Percentiles rank a stretch among this genome's conserved stretches.
These are phyloP conservation scores for Epichloe brachyelytri DNA, from an alignment of 2,329 filamentous ascomycete species.

Conservation along the genomic window DNA sequence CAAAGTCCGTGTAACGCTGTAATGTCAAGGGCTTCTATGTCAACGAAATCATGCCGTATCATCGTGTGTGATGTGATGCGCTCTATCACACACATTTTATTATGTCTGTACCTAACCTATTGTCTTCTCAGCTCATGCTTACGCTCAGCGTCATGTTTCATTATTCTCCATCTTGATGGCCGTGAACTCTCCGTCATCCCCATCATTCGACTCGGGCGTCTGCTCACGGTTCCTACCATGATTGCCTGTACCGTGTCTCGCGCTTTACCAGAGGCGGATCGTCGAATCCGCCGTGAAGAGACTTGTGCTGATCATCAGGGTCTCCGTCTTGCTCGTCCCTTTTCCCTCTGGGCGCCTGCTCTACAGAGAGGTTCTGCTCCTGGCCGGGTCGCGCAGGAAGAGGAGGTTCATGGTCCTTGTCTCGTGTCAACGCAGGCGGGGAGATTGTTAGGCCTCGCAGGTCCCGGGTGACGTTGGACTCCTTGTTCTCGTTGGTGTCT, in stretches of 20 bases:
- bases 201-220: conserved; percentile 1
- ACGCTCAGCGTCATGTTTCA: conserved; percentile 17
- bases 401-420: not conserved
- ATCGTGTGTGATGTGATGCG: no score
- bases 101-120: no score
- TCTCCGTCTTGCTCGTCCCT: not conserved
- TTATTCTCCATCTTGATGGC: conserved; percentile 3
- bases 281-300: conserved; percentile 1
- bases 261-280: conserved; percentile 19
- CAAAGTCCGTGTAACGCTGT: no score
- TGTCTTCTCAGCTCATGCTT: conserved; percentile 1
- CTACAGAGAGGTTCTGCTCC: no score
- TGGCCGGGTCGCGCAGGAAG: not conserved
- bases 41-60: no score
- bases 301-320: not conserved
- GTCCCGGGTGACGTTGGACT: conserved; percentile 11
- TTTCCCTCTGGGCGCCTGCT: no score
- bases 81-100: no score
- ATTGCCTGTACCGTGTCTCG: not conserved
- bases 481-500: not conserved
- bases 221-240: not conserved
- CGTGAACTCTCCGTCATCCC: conserved; percentile 1
- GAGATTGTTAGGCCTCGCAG: conserved; percentile 18
- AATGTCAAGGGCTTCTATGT: no score
- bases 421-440: conserved; percentile 11